phyloP scores from a whole-genome alignment of 2,329 filamentous ascomycete species.

The Botryosphaeria dothidea region DNA sequence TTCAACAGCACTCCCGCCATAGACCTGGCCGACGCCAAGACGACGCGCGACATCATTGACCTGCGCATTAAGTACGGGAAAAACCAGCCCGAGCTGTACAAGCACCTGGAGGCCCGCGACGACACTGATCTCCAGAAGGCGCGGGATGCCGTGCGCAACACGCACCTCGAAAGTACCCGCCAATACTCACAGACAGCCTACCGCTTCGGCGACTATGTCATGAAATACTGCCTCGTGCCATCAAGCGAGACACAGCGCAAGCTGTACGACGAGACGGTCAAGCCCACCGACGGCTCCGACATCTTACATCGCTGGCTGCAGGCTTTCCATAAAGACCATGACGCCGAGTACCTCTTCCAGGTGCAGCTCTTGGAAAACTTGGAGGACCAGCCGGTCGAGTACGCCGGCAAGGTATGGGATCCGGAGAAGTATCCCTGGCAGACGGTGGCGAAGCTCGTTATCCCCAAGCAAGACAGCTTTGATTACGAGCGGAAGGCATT shows the following conservation, averaged over 20 bases:
- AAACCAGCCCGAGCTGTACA: conserved; percentile 42
- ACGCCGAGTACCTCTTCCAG: conserved; percentile 48
- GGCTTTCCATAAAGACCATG: conserved; percentile 40
- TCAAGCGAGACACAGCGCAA: conserved; percentile 43
- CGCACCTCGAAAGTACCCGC: conserved; percentile 38
- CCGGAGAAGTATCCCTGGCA: conserved; percentile 50
- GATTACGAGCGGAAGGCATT: conserved; percentile 42
- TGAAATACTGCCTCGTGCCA: conserved; percentile 51
- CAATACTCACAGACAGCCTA: conserved; percentile 52
- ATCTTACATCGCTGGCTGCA: conserved; percentile 43
- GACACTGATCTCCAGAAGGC: conserved; percentile 44
- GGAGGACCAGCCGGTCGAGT: conserved; percentile 48
- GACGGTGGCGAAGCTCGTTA: conserved; percentile 43
- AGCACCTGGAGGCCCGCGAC: conserved; percentile 40
- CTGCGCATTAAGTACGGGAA: conserved; percentile 42
- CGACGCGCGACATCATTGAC: conserved; percentile 46
- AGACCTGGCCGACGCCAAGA: conserved; percentile 49
- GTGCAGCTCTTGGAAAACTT: conserved; percentile 51
- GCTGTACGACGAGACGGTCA: conserved; percentile 41
- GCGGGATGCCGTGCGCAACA: conserved; percentile 42
- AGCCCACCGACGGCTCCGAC: conserved; percentile 37
- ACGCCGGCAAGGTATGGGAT: conserved; percentile 48
- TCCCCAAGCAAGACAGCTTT: conserved; percentile 46
- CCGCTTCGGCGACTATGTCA: conserved; percentile 50
- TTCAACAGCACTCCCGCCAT: conserved; percentile 53